These are phyloP conservation scores for Alliaria petiolata DNA, from an alignment of 345 rosid genomes.

Conservation along the genomic window DNA sequence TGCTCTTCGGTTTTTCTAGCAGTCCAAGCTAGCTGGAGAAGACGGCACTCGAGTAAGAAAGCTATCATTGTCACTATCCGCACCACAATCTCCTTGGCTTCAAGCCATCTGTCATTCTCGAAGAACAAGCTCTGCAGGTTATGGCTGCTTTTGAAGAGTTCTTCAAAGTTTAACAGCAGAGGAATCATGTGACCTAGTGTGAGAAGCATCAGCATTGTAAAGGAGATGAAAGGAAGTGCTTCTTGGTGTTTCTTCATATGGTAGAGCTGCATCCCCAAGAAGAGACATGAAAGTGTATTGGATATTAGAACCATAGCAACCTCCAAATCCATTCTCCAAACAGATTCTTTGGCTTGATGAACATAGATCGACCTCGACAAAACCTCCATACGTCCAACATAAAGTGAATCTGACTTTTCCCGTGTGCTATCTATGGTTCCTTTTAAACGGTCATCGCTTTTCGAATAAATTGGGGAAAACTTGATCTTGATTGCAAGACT, in stretches of 20 bases:
- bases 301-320: constrained; percentile 67
- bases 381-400: constrained; percentile 52
- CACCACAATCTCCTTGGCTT: constrained; percentile 76
- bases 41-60: constrained; percentile 71
- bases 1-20: constrained; percentile 43
- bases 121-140: constrained; percentile 55
- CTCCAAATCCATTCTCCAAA: constrained; percentile 94
- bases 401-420: constrained; percentile 55
- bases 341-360: constrained; percentile 62
- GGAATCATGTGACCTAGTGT: constrained; percentile 82
- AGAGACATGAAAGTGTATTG: constrained; percentile 66
- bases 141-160: constrained; percentile 43
- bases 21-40: constrained; percentile 77
- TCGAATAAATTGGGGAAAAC: constrained; percentile 56
- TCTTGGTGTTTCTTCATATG: constrained; percentile 72
- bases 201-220: constrained; percentile 57
- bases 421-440: constrained; percentile 72
- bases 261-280: constrained; percentile 67
- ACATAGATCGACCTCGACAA: constrained; percentile 52
- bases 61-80: constrained; percentile 80
- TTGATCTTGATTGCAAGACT: constrained; percentile 47
- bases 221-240: constrained; percentile 62
- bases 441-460: constrained; percentile 42
- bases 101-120: constrained; percentile 75
- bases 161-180: constrained; percentile 72